Percentiles rank a stretch among this genome's conserved stretches.
Evolutionary conservation across 441 rosid species (phyloP).

Genomic region (Adansonia gregorii): DNA sequence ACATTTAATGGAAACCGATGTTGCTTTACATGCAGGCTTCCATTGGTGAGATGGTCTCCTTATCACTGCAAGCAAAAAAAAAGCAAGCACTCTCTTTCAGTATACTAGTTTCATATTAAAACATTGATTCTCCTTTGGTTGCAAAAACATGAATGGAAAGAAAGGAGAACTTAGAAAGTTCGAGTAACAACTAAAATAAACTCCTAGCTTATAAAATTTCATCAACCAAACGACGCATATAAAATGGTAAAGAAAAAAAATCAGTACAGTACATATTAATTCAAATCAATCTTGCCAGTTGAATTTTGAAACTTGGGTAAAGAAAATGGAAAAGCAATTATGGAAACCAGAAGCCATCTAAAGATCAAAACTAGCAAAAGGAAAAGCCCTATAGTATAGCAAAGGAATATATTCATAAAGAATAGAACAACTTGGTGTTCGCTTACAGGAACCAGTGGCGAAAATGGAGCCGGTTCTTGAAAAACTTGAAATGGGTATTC

Average conservation of each 20-base stretch:
- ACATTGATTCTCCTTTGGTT: not conserved
- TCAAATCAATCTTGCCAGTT: not conserved
- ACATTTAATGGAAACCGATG: constrained; percentile 58
- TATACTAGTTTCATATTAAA: not conserved
- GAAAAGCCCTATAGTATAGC: no score
- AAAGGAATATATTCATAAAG: not conserved
- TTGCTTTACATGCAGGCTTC: constrained; percentile 45
- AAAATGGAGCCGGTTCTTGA: constrained; percentile 40
- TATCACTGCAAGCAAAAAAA: constrained; percentile 33
- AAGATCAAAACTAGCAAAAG: not conserved
- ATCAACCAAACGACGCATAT: constrained; percentile 1
- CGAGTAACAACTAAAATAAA: not conserved
- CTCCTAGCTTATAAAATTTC: not conserved
- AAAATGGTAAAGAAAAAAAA: not conserved
- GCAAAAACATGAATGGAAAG: not conserved
- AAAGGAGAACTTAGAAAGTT: not conserved
- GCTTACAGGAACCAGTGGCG: constrained; percentile 59
- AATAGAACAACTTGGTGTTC: not conserved
- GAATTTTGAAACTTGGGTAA: not conserved
- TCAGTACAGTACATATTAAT: not conserved
- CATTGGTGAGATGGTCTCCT: constrained; percentile 38
- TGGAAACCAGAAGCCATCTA: not conserved
- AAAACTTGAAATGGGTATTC: constrained; percentile 39
- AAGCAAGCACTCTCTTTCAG: constrained; percentile 20
- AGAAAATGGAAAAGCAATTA: not conserved